A percentile compares a stretch with the other conserved stretches of the same genome.
phyloP scores from a whole-genome alignment of 495 filamentous ascomycete species.

The Amphirosellinia nigrospora region DNA sequence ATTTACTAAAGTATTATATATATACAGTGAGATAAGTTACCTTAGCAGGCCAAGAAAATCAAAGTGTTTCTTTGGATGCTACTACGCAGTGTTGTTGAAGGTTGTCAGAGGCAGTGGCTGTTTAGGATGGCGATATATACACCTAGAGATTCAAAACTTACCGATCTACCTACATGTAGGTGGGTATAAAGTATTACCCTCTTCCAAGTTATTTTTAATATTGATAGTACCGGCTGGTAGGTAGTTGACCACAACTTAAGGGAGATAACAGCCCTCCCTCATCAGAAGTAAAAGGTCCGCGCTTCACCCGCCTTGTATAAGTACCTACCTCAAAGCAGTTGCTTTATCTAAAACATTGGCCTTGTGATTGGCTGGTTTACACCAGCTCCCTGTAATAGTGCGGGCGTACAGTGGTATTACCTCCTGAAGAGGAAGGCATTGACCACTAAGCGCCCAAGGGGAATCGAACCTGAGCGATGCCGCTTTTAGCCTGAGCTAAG shows the following conservation, averaged over 20 bases:
- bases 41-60: background rate
- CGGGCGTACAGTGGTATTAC: background rate
- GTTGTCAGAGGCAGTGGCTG: no score
- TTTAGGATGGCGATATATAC: background rate
- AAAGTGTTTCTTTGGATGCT: background rate
- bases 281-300: background rate
- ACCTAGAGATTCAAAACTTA: background rate
- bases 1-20: no score
- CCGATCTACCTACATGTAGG: no score
- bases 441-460: slow-evolving; percentile 5
- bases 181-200: no score
- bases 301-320: background rate
- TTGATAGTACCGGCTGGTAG: no score
- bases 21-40: background rate
- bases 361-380: background rate
- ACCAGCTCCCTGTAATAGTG: background rate
- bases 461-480: background rate
- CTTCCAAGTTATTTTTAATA: no score
- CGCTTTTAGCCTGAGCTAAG: background rate
- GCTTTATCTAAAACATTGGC: background rate
- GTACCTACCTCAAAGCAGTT: background rate
- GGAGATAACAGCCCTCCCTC: no score
- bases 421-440: slow-evolving; percentile 10
- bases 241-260: no score
- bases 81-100: background rate